Evolutionary conservation across 192 early-diverging fungal genomes (phyloP).

Genomic region (Chytriomyces hyalinus): DNA sequence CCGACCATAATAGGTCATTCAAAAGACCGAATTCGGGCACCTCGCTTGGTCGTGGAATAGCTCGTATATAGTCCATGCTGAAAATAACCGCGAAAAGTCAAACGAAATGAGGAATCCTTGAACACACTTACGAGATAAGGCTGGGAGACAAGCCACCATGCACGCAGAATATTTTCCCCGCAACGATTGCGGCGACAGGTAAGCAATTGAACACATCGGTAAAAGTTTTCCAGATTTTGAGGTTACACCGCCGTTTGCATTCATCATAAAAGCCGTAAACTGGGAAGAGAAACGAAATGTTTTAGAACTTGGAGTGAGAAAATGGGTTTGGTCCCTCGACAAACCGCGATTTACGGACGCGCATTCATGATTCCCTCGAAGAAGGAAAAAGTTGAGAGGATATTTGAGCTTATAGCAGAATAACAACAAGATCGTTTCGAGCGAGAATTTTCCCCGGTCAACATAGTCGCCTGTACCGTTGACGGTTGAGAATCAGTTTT

Average conservation of each 20-base stretch:
- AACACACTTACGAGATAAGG: conserved; percentile 48
- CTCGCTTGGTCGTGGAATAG: conserved; percentile 80
- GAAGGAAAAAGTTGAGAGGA: conserved; percentile 92
- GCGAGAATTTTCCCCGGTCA: conserved; percentile 92
- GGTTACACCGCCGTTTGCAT: conserved; percentile 85
- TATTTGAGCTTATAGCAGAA: conserved; percentile 97
- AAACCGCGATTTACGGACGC: conserved; percentile 87
- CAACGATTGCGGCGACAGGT: conserved; percentile 90
- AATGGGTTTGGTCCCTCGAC: not conserved
- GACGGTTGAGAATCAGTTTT: not conserved
- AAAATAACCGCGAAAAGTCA: not conserved
- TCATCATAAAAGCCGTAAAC: conserved; percentile 98
- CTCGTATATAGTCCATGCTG: conserved; percentile 87
- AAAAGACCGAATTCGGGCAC: conserved; percentile 92
- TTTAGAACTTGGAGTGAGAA: not conserved
- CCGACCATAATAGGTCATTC: conserved; percentile 91
- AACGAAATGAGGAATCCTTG: not conserved
- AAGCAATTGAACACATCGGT: conserved; percentile 93
- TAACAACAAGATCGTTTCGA: conserved; percentile 92
- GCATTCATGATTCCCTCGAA: conserved; percentile 96
- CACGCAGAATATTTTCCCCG: conserved; percentile 93
- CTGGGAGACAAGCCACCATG: conserved; percentile 89
- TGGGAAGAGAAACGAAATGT: conserved; percentile 22
- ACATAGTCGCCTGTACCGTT: conserved; percentile 84
- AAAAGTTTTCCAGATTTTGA: conserved; percentile 92